These are phyloP conservation scores for Amanita brunnescens DNA, from an alignment of 768 basidiomycete genomes.

Conservation along the genomic window DNA sequence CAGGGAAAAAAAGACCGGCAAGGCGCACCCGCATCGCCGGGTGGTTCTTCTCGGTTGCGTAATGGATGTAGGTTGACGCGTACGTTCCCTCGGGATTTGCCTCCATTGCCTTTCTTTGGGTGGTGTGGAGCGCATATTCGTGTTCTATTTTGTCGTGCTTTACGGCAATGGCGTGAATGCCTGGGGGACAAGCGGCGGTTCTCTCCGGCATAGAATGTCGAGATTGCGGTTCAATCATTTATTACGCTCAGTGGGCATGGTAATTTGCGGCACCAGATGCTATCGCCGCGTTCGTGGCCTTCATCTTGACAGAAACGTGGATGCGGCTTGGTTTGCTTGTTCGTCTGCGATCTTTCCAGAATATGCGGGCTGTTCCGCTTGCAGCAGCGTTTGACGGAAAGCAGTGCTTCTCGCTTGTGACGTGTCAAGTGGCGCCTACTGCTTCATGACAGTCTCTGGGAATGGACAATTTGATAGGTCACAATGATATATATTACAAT, in stretches of 20 bases:
- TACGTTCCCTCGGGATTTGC: not conserved
- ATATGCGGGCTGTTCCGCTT: not conserved
- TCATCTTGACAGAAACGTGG: not conserved
- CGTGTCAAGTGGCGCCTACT: not conserved
- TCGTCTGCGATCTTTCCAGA: not conserved
- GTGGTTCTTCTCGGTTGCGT: not conserved
- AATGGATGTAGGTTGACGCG: not conserved
- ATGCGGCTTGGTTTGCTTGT: slow-evolving; percentile 4
- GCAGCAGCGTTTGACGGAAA: not conserved
- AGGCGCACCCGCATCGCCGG: not conserved
- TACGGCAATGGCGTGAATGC: not conserved
- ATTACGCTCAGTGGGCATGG: slow-evolving; percentile 1
- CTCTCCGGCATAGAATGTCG: not conserved
- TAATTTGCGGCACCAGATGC: not conserved
- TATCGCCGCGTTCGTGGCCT: slow-evolving; percentile 1
- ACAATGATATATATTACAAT: slow-evolving; percentile 2
- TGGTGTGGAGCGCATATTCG: not conserved
- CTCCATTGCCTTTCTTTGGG: not conserved
- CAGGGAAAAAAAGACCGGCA: not conserved
- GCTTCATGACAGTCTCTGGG: not conserved
- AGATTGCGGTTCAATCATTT: not conserved
- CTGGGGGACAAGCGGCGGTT: not conserved
- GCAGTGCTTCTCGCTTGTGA: not conserved
- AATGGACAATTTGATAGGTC: not conserved
- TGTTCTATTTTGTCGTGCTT: not conserved